phyloP scores from a whole-genome alignment of 179 eudicot genomes.

The Nepenthes alata region DNA sequence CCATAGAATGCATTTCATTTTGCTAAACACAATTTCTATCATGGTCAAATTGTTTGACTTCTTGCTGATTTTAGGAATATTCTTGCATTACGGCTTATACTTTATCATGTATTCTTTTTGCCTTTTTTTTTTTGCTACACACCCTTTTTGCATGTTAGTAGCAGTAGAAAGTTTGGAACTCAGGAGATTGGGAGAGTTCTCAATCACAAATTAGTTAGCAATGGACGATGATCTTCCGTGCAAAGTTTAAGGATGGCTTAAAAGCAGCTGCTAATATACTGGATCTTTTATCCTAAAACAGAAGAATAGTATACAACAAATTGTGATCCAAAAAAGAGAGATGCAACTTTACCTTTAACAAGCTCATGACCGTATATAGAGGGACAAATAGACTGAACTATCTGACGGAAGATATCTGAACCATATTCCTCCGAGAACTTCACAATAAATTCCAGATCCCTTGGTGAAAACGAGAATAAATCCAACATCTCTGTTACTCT shows the following conservation, averaged over 20 bases:
- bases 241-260: not conserved
- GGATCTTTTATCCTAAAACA: not conserved
- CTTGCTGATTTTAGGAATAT: too few relatives aligned
- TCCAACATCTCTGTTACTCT: conserved; percentile 64
- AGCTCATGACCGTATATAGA: conserved; percentile 97
- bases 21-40: too few relatives aligned
- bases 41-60: too few relatives aligned
- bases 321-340: not conserved
- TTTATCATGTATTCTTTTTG: too few relatives aligned
- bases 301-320: not conserved
- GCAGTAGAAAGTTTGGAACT: too few relatives aligned
- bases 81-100: too few relatives aligned
- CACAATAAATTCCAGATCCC: conserved; percentile 84
- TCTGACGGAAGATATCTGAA: conserved; percentile 68
- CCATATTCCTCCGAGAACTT: conserved; percentile 70
- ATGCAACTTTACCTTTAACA: conserved; percentile 56
- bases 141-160: too few relatives aligned
- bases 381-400: conserved; percentile 87
- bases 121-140: too few relatives aligned
- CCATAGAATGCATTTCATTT: too few relatives aligned
- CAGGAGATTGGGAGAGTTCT: too few relatives aligned
- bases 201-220: too few relatives aligned
- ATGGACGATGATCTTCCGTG: too few relatives aligned
- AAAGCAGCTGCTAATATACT: not conserved
- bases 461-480: conserved; percentile 72